Percentiles rank a stretch among this genome's conserved stretches.
phyloP scores from a whole-genome alignment of 192 early-diverging fungal genomes.

The Umbelopsis ramanniana region DNA sequence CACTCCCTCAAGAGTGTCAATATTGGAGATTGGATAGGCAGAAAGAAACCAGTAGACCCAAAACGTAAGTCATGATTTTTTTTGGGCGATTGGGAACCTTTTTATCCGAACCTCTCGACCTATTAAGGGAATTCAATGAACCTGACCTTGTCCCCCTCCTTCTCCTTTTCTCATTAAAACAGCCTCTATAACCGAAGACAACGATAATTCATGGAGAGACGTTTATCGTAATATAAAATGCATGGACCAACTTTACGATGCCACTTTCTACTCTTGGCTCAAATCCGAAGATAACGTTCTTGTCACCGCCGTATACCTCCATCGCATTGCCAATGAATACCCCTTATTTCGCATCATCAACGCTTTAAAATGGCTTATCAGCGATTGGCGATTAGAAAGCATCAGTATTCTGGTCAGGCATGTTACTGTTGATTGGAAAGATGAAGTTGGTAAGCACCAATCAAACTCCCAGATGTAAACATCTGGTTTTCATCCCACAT shows the following conservation, averaged over 20 bases:
- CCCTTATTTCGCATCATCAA: constrained; percentile 74
- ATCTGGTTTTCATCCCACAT: background rate
- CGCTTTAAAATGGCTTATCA: constrained; percentile 76
- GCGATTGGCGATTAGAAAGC: constrained; percentile 73
- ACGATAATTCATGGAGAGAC: constrained; percentile 59
- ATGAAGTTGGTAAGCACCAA: constrained; percentile 50
- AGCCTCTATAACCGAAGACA: constrained; percentile 22
- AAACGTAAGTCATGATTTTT: constrained; percentile 6
- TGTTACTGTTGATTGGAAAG: constrained; percentile 73
- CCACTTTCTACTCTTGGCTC: constrained; percentile 77
- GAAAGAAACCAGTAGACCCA: constrained; percentile 10
- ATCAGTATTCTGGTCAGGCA: constrained; percentile 71
- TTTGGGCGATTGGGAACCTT: background rate
- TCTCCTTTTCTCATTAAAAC: background rate
- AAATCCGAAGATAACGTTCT: constrained; percentile 77
- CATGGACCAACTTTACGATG: constrained; percentile 79
- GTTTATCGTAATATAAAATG: constrained; percentile 73
- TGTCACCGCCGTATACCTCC: constrained; percentile 69
- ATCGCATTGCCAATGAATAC: constrained; percentile 78
- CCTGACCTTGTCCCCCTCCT: background rate
- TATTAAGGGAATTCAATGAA: constrained; percentile 19
- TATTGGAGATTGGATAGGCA: constrained; percentile 9
- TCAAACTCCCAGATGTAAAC: no score
- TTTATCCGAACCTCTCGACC: background rate
- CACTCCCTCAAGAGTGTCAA: constrained; percentile 20